phyloP scores from a whole-genome alignment of 208 protist genomes.

The Acanthamoeba sp. region DNA sequence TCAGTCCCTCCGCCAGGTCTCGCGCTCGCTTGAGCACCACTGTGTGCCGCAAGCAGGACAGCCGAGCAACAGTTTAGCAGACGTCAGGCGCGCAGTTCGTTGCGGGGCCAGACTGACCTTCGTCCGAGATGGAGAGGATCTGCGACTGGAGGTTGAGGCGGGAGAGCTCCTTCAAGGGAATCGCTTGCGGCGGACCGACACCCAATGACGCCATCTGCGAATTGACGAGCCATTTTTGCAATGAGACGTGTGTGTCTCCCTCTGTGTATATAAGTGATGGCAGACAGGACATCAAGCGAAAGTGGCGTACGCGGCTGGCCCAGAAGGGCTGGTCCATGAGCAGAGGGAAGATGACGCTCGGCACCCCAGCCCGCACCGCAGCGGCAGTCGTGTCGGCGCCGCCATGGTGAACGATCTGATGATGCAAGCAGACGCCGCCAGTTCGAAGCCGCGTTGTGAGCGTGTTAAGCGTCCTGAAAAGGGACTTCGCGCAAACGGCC shows the following conservation, averaged over 20 bases:
- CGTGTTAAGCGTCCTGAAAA: too few species aligned
- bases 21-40: neutral
- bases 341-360: neutral
- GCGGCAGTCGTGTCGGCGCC: neutral
- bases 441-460: too few species aligned
- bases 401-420: neutral
- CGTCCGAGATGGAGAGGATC: neutral
- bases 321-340: constrained; percentile 21
- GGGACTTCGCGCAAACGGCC: too few species aligned
- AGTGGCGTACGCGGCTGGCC: neutral
- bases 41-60: too few species aligned
- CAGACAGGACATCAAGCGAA: neutral
- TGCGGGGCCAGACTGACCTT: too few species aligned
- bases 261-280: neutral
- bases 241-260: too few species aligned
- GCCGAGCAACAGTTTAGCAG: too few species aligned
- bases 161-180: neutral
- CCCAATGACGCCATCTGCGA: neutral
- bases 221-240: too few species aligned
- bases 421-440: too few species aligned
- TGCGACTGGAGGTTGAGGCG: neutral
- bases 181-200: neutral
- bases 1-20: neutral
- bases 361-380: neutral
- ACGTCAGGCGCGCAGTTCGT: too few species aligned